phyloP scores from a whole-genome alignment of 805 yeast species.

The Myxozyma sirexii region DNA sequence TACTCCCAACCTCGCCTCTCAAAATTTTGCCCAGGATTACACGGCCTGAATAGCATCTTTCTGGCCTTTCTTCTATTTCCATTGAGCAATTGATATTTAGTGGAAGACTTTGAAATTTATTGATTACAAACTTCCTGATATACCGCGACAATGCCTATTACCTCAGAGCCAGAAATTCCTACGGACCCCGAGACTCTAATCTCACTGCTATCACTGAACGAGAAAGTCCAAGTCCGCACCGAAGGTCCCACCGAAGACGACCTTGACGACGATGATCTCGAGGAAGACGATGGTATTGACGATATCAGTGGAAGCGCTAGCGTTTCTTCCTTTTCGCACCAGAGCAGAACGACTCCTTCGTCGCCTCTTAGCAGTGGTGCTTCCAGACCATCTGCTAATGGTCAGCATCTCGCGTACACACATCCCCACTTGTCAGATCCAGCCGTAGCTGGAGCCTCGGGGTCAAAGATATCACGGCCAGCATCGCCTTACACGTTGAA shows the following conservation, averaged over 20 bases:
- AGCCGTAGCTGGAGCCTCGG: constrained; percentile 1
- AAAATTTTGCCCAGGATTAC: background rate
- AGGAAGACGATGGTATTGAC: constrained; percentile 18
- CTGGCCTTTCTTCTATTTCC: background rate
- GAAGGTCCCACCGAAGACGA: constrained; percentile 23
- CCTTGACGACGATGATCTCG: constrained; percentile 19
- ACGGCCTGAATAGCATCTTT: background rate
- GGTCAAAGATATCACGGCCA: constrained; percentile 62
- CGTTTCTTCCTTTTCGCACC: background rate
- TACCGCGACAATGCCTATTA: constrained; percentile 8
- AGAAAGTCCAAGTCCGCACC: constrained; percentile 17
- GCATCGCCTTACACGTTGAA: constrained; percentile 80
- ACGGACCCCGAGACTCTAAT: constrained; percentile 25
- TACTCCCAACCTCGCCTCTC: constrained; percentile 7
- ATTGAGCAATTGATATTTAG: background rate
- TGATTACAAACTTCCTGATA: background rate
- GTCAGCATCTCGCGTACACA: constrained; percentile 9
- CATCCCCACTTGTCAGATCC: constrained; percentile 5
- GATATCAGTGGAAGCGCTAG: constrained; percentile 5
- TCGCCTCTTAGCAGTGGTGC: constrained; percentile 11
- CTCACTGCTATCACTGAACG: constrained; percentile 18
- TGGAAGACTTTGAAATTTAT: too few species aligned
- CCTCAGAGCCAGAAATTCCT: background rate
- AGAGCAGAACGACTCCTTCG: constrained; percentile 8
- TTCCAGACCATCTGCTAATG: background rate